phyloP scores from a whole-genome alignment of 2,329 filamentous ascomycete genomes.

The Aspergillus unguis region DNA sequence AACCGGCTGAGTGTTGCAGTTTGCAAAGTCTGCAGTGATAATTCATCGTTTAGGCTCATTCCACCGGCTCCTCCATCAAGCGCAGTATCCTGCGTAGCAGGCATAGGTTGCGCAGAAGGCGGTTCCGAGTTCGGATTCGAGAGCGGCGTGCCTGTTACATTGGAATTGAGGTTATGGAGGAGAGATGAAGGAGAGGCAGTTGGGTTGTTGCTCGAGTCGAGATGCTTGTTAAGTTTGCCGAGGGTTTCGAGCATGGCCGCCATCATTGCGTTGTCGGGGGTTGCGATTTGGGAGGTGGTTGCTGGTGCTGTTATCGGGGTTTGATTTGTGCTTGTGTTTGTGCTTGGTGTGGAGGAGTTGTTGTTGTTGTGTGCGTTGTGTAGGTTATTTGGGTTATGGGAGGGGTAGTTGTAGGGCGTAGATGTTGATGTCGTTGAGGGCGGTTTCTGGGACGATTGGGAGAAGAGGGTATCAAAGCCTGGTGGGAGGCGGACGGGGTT shows the following conservation, averaged over 20 bases:
- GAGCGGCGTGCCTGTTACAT: no score
- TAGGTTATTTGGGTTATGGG: neutral
- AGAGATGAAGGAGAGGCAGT: slow-evolving; percentile 3
- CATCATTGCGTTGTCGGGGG: slow-evolving; percentile 23
- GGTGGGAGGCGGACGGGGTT: slow-evolving; percentile 32
- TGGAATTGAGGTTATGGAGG: slow-evolving; percentile 14
- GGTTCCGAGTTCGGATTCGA: neutral
- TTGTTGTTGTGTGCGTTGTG: neutral
- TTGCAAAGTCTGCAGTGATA: neutral
- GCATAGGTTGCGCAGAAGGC: neutral
- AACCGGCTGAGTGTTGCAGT: slow-evolving; percentile 21
- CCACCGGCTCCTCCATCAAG: neutral
- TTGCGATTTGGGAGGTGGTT: neutral
- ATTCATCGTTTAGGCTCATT: neutral
- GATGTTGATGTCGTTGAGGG: neutral
- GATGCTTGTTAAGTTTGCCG: slow-evolving; percentile 36
- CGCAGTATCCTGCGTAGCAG: neutral
- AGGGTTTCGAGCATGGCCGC: slow-evolving; percentile 36
- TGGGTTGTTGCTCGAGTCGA: slow-evolving; percentile 24
- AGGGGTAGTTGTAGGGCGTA: neutral
- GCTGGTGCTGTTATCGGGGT: neutral
- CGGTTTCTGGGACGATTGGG: slow-evolving; percentile 25
- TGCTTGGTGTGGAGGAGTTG: neutral
- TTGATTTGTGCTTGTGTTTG: neutral
- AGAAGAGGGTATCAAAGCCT: slow-evolving; percentile 41